Base-by-base conservation (phyloP, 805 yeast genomes). In the Torulaspora franciscae region DNA sequence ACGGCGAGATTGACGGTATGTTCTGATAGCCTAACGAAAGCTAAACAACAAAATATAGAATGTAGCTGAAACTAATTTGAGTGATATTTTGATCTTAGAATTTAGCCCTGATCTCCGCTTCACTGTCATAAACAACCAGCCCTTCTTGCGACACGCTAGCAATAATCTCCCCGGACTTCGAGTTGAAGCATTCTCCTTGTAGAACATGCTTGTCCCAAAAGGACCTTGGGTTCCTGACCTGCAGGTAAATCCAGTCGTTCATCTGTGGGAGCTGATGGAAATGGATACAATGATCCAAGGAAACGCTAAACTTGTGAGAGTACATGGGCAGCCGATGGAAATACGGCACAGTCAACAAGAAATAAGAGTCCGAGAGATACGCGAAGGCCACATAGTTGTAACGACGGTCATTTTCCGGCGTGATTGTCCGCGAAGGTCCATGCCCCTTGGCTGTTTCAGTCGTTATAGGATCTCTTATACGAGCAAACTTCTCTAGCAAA, bases 1-100 rank as follows among this genome's bases (percentile, higher is more conserved):
- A 83, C 51, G 91, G 90, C 46, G 86, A 85, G 59, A 85, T 85
- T 54, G 90, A 84, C 57, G 93, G 93, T 39, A 75, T 85, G 68
- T 84, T 84, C 61, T 84, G 62, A 59, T 25, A 22, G 28, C 33
- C 22, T 22, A 23, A 30, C 14, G 36, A 42, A 29, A 30, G 15
- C 19, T 28, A 30, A 37, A 17, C 19, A 42, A 29, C 9, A 27
- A 28, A 23, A 23, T 27, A 22, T 36, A 11, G 34, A 24, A 11
- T 24, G 15, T 23, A 24, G 29, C 17, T 29, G 13, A 15, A 39
- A 27, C 8, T 10, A 30, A 13, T 7, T 29, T 23, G 30, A 30
- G 19, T 19, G 37, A 33, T 33, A 33, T 11, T 33, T 30, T 30
- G 42, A 35, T 14, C 22, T 43, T 42, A 57, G 37, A 59, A 50